These are phyloP conservation scores for Exophiala sideris DNA, from an alignment of 2,329 filamentous ascomycete genomes.

Conservation along the genomic window DNA sequence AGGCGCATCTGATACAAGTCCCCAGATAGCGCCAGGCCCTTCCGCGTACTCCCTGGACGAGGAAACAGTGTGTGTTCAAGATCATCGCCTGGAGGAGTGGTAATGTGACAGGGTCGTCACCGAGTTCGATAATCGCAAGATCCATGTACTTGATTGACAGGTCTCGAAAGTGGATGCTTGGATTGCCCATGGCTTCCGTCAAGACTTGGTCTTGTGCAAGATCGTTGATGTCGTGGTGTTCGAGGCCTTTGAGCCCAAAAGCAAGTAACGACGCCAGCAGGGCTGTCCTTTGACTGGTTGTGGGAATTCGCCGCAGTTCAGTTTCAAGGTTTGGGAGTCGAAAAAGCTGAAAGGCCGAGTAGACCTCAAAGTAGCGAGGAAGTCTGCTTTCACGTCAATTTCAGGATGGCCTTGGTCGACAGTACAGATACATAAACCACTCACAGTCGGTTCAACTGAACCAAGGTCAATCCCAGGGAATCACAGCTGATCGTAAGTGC, in stretches of 20 bases:
- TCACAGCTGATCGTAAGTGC: slow-evolving; percentile 4
- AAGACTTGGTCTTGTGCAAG: slow-evolving; percentile 16
- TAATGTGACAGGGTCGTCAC: slow-evolving; percentile 34
- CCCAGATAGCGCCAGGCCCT: slow-evolving; percentile 37
- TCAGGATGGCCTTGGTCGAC: neutral
- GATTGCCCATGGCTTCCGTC: slow-evolving; percentile 15
- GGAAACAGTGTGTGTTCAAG: slow-evolving; percentile 35
- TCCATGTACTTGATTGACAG: slow-evolving; percentile 30
- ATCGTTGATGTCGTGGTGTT: slow-evolving; percentile 7
- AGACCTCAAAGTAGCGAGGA: slow-evolving; percentile 30
- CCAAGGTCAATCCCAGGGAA: slow-evolving; percentile 7
- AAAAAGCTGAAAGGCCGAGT: slow-evolving; percentile 35
- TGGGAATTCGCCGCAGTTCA: slow-evolving; percentile 26
- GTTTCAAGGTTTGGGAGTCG: slow-evolving; percentile 31
- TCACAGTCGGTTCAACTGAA: slow-evolving; percentile 8
- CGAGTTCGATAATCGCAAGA: slow-evolving; percentile 33
- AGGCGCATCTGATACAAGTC: slow-evolving; percentile 32
- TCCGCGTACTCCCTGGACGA: slow-evolving; percentile 37
- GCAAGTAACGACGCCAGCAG: slow-evolving; percentile 35
- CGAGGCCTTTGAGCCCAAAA: slow-evolving; percentile 26
- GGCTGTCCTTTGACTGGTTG: slow-evolving; percentile 23
- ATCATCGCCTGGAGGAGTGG: slow-evolving; percentile 38
- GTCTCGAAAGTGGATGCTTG: slow-evolving; percentile 25
- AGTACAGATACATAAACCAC: neutral
- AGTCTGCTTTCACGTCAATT: neutral